Percentiles rank a stretch among this genome's conserved stretches.
These are phyloP conservation scores for Coix lacrymajobi DNA, from an alignment of 176 grass and related monocot species.

Conservation along the genomic window DNA sequence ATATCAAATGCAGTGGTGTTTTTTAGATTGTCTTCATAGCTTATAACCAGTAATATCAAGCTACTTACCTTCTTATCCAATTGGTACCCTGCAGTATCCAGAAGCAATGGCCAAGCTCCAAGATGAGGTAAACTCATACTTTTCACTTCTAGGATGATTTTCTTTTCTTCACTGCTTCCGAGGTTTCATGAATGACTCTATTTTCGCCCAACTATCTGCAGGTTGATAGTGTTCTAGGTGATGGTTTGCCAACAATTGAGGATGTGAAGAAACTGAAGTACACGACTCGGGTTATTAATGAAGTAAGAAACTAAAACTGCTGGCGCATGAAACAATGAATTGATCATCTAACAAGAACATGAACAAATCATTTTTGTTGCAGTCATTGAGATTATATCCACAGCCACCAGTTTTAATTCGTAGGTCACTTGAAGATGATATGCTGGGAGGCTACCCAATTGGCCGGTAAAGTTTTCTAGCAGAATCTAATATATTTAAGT, in stretches of 20 bases:
- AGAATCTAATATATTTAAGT: not conserved
- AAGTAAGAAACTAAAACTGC: conserved; percentile 46
- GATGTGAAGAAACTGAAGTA: conserved; percentile 92
- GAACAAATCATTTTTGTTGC: conserved; percentile 23
- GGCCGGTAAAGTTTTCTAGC: conserved; percentile 46
- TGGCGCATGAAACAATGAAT: not conserved
- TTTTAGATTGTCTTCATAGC: not conserved
- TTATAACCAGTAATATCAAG: not conserved
- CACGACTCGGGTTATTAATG: conserved; percentile 91
- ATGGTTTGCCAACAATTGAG: conserved; percentile 68
- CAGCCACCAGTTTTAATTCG: conserved; percentile 95
- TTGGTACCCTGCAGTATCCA: conserved; percentile 64
- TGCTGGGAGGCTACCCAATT: conserved; percentile 82
- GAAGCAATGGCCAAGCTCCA: conserved; percentile 82
- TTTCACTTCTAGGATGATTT: conserved; percentile 24
- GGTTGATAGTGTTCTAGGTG: conserved; percentile 86
- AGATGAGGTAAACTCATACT: conserved; percentile 64
- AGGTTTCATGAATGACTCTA: not conserved
- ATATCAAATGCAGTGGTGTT: not conserved
- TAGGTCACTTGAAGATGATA: conserved; percentile 82
- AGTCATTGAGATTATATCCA: conserved; percentile 95
- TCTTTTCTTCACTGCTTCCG: not conserved
- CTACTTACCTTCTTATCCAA: not conserved
- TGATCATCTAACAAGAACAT: not conserved
- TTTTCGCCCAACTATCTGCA: conserved; percentile 31